A percentile compares a stretch with the other conserved stretches of the same genome.
phyloP scores from a whole-genome alignment of 495 filamentous ascomycete species.

The Penicillium angulare region DNA sequence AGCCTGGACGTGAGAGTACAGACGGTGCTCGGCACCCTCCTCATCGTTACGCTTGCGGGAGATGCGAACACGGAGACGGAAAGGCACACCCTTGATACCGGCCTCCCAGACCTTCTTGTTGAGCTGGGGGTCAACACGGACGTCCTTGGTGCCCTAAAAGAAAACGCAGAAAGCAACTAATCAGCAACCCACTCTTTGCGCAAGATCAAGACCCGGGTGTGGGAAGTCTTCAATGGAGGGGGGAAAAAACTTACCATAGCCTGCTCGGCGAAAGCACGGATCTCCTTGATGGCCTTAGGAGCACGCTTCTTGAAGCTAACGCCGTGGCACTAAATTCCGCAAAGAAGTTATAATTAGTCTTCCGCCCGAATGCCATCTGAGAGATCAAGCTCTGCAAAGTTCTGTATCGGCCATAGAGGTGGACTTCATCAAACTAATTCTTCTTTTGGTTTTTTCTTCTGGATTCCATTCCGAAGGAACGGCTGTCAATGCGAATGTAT shows the following conservation, averaged over 20 bases:
- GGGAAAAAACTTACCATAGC: slow-evolving; percentile 77
- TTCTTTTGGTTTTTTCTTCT: slow-evolving; percentile 37
- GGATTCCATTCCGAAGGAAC: slow-evolving; percentile 14
- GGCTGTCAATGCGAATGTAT: slow-evolving; percentile 16
- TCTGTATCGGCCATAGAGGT: slow-evolving; percentile 48
- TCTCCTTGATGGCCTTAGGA: slow-evolving; percentile 98
- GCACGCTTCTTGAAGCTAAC: slow-evolving; percentile 99
- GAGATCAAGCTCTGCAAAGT: slow-evolving; percentile 32
- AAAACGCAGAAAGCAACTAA: background rate
- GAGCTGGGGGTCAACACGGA: slow-evolving; percentile 94
- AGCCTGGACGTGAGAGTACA: slow-evolving; percentile 98
- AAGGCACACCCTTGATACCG: slow-evolving; percentile 97
- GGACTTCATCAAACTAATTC: slow-evolving; percentile 73
- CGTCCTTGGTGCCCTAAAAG: slow-evolving; percentile 86
- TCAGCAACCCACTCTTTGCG: background rate
- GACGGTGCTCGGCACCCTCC: slow-evolving; percentile 96
- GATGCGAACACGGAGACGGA: slow-evolving; percentile 94
- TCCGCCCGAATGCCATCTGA: slow-evolving; percentile 60
- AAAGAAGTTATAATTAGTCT: slow-evolving; percentile 53
- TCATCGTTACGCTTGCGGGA: slow-evolving; percentile 99
- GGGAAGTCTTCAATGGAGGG: too few relatives aligned
- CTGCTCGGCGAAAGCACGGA: slow-evolving; percentile 83
- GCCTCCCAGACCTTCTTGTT: slow-evolving; percentile 99
- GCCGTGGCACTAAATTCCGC: slow-evolving; percentile 75
- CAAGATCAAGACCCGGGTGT: too few relatives aligned